Base-by-base conservation (phyloP, 345 rosid genomes). In the Dimocarpus longan region DNA sequence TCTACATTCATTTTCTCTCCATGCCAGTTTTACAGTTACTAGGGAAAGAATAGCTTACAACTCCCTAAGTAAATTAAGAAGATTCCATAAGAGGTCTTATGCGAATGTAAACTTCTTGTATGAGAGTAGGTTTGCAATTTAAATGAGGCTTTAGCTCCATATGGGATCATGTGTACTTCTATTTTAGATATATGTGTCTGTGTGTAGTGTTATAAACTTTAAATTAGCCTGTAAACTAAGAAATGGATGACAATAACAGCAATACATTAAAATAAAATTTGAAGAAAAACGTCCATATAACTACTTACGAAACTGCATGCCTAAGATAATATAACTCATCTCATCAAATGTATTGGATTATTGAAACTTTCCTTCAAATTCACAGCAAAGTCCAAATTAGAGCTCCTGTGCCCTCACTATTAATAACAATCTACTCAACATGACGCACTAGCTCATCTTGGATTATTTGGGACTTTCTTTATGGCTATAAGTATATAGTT, bases 371-470 rank as follows among this genome's bases (percentile, higher is more conserved):
- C 93, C 98, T 82, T 95, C 98, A 85, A 93, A 95, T 80, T 95
- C 98, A 85, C 95, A 98, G 77, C 98, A 95, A 44, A 95, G 95
- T 83, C 92, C 97, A 87, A 68, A 97, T 98, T 66, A 95, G 56
- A 66, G 97, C 94, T 85, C 95, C 90, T 73, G 98, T 95, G 52
- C 98, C 98, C 86, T 93, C 98, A 73, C 95, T 82, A 88, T 93
- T 93, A 57, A 73, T 75, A 78, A 95, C 98, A 92, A 93, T 88
- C 78, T 88, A 92, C 80, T 92, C 98, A 73, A 97, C 98, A 74
- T 93, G 90, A 87, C 92, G 85, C 18, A 90, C 93, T 80, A 93
- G 78, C 82, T 95, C 97, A 71, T 95, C 97, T 81, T 92, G 93
- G 80, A 95, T 89, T 62, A 90, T 83, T 87, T 92, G 98, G 72